Percentiles rank a stretch among this genome's conserved stretches.
phyloP scores from a whole-genome alignment of 1,139 yeast species.

The Oligophagozyma castellii region DNA sequence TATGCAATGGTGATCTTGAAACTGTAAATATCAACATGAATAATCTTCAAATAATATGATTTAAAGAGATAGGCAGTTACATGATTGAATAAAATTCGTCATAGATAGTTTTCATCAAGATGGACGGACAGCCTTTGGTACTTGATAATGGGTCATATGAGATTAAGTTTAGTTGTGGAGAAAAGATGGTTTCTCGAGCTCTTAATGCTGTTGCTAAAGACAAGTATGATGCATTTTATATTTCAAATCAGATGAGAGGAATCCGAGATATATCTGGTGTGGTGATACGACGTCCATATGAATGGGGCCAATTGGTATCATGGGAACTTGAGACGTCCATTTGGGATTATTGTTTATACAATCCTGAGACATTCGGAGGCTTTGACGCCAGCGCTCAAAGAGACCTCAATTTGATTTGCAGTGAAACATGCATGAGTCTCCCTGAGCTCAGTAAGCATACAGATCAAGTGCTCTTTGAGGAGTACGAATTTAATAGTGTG shows the following conservation, averaged over 20 bases:
- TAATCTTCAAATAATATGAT: no score
- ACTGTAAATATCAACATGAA: no score
- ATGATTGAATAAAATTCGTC: no score
- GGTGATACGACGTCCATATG: constrained; percentile 67
- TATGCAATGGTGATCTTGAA: no score
- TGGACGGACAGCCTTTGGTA: constrained; percentile 16
- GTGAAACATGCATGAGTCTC: constrained; percentile 68
- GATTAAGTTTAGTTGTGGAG: constrained; percentile 73
- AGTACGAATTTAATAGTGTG: constrained; percentile 58
- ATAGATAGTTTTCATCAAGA: no score
- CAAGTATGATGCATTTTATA: constrained; percentile 56
- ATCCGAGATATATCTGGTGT: constrained; percentile 69
- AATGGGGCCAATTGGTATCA: constrained; percentile 74
- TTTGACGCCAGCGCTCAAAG: constrained; percentile 21
- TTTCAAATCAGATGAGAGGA: constrained; percentile 55
- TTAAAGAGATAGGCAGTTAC: no score
- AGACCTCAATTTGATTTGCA: constrained; percentile 25
- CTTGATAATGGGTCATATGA: constrained; percentile 84
- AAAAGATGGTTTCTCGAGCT: constrained; percentile 28
- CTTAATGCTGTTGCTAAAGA: constrained; percentile 66
- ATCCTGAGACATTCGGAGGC: constrained; percentile 23
- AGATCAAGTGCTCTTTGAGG: constrained; percentile 91
- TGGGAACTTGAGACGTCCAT: constrained; percentile 91
- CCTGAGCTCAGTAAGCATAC: constrained; percentile 75
- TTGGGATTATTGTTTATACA: constrained; percentile 69